Evolutionary conservation across 257 asterid species (phyloP).

Genomic region (Solanum chilense): DNA sequence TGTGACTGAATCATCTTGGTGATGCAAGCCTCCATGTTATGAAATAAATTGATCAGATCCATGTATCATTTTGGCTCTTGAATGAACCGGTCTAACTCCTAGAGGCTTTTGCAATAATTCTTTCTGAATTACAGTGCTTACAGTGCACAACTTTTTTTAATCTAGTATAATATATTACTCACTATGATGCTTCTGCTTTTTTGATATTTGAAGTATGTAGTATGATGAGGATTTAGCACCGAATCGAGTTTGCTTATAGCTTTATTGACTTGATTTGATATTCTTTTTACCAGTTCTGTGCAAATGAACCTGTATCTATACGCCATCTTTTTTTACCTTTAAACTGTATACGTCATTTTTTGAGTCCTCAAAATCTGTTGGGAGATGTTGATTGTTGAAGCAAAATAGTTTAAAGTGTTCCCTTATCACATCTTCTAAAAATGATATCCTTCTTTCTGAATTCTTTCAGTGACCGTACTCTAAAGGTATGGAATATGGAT

Average conservation of each 20-base stretch:
- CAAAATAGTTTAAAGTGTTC: background rate
- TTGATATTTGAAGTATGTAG: background rate
- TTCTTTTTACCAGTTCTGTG: background rate
- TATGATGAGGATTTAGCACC: background rate
- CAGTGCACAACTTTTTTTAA: background rate
- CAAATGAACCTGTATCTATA: background rate
- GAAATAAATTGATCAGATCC: background rate
- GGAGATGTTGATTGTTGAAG: background rate
- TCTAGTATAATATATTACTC: background rate
- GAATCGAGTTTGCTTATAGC: background rate
- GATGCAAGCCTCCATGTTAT: background rate
- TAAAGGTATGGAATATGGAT: constrained; percentile 88
- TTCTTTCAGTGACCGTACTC: constrained; percentile 65
- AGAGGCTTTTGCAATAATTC: background rate
- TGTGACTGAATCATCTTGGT: background rate
- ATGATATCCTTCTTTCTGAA: background rate
- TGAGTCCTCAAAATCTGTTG: background rate
- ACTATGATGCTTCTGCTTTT: background rate
- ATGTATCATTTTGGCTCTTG: background rate
- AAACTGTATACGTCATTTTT: background rate
- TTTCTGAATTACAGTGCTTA: background rate
- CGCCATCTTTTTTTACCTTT: background rate
- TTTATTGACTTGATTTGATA: background rate
- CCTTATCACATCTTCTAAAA: background rate
- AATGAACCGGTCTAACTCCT: background rate